phyloP scores from a whole-genome alignment of 1,284 basidiomycete genomes.

The Boletus sp. region DNA sequence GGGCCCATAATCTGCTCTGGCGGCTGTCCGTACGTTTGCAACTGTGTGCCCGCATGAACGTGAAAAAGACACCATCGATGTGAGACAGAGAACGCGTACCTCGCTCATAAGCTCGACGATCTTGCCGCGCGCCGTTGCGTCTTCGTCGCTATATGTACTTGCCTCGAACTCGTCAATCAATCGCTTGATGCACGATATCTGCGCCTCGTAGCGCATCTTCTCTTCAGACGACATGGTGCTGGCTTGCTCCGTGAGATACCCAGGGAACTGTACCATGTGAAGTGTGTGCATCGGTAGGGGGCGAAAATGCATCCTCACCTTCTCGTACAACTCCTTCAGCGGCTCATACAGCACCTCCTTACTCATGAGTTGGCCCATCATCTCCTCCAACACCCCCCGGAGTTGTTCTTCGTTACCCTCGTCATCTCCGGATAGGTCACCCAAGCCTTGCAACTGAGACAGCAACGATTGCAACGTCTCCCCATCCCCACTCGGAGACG shows the following conservation, averaged over 20 bases:
- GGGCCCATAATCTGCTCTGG: conserved; percentile 91
- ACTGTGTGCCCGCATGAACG: conserved; percentile 39
- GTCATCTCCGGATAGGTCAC: conserved; percentile 33
- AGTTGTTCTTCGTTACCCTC: conserved; percentile 31
- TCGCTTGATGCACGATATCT: conserved; percentile 59
- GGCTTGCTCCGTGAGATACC: conserved; percentile 56
- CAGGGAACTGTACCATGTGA: conserved; percentile 57
- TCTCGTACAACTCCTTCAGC: conserved; percentile 80
- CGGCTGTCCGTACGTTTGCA: conserved; percentile 85
- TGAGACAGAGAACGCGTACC: conserved; percentile 39
- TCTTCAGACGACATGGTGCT: conserved; percentile 56
- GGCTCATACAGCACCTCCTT: conserved; percentile 96
- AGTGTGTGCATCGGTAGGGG: background rate
- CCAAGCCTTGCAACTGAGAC: conserved; percentile 38
- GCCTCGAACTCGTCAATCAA: conserved; percentile 77
- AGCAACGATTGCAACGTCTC: conserved; percentile 51
- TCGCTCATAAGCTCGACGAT: conserved; percentile 75
- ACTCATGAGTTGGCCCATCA: conserved; percentile 90
- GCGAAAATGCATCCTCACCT: conserved; percentile 45
- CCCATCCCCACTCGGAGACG: conserved; percentile 11
- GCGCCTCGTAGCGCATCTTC: conserved; percentile 64
- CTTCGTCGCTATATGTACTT: conserved; percentile 59
- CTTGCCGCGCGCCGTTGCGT: conserved; percentile 48
- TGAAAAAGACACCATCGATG: background rate
- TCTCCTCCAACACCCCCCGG: conserved; percentile 61